A percentile compares a stretch with the other conserved stretches of the same genome.
phyloP scores from a whole-genome alignment of 2,329 filamentous ascomycete species.

The Alternaria angustiovoidea region DNA sequence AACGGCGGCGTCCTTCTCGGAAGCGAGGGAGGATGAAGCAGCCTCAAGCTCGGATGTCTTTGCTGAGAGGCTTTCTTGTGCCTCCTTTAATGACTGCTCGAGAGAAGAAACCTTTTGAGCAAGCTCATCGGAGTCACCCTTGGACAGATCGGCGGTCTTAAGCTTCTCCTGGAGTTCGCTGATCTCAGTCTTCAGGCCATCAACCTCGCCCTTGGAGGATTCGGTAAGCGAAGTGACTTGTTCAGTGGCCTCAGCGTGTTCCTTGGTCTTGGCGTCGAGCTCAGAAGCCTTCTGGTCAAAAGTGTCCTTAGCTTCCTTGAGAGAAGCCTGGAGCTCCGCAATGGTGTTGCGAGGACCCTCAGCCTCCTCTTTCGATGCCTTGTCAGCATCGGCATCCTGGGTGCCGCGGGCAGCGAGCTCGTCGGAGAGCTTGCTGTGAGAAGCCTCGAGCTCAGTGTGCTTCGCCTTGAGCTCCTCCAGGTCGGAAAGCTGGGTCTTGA shows the following conservation, averaged over 20 bases:
- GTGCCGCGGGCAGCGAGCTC: slow-evolving; percentile 25
- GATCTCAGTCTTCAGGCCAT: slow-evolving; percentile 34
- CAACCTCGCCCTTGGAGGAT: slow-evolving; percentile 34
- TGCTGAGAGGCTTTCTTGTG: slow-evolving; percentile 31
- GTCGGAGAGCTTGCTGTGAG: slow-evolving; percentile 23
- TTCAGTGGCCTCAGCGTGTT: slow-evolving; percentile 23
- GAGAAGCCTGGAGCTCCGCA: slow-evolving; percentile 37
- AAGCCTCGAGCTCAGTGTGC: slow-evolving; percentile 25
- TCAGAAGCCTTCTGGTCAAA: slow-evolving; percentile 33
- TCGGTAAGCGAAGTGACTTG: slow-evolving; percentile 24
- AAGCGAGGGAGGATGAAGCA: slow-evolving; percentile 26
- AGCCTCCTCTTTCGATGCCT: slow-evolving; percentile 30
- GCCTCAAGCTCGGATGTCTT: slow-evolving; percentile 36
- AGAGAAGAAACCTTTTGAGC: slow-evolving; percentile 37
- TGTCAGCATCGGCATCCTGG: slow-evolving; percentile 32
- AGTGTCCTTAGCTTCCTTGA: slow-evolving; percentile 26
- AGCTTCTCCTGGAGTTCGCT: slow-evolving; percentile 34
- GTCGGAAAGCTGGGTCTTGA: slow-evolving; percentile 36
- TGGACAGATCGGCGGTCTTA: slow-evolving; percentile 33
- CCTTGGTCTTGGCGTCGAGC: slow-evolving; percentile 30
- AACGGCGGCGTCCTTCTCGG: slow-evolving; percentile 32
- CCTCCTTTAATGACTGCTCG: slow-evolving; percentile 38
- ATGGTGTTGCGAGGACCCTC: slow-evolving; percentile 34
- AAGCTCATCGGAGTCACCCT: slow-evolving; percentile 38
- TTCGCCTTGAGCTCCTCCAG: slow-evolving; percentile 28